A percentile compares a stretch with the other conserved stretches of the same genome.
phyloP scores from a whole-genome alignment of 768 basidiomycete genomes.

The Boletus speciosus region DNA sequence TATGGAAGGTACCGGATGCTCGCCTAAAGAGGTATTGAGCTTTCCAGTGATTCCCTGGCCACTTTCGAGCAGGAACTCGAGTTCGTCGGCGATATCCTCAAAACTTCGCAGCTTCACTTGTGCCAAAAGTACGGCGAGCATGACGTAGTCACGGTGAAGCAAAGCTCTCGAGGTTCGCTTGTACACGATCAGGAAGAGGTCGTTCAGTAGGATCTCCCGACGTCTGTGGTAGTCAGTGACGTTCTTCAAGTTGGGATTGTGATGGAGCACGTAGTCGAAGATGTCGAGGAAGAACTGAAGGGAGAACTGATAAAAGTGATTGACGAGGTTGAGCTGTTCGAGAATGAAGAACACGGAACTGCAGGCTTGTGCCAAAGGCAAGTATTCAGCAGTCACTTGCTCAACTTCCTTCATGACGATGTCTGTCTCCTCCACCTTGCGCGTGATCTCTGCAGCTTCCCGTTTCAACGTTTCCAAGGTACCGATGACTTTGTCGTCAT shows the following conservation, averaged over 20 bases:
- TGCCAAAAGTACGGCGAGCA: constrained; percentile 86
- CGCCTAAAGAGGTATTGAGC: constrained; percentile 33
- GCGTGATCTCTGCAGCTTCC: constrained; percentile 94
- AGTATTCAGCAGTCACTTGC: constrained; percentile 90
- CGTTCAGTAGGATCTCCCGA: constrained; percentile 76
- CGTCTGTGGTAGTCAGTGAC: constrained; percentile 71
- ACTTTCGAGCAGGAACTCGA: constrained; percentile 91
- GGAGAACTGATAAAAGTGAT: constrained; percentile 99
- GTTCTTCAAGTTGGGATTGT: constrained; percentile 84
- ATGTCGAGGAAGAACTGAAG: constrained; percentile 97
- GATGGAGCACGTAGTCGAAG: constrained; percentile 90
- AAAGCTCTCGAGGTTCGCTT: constrained; percentile 87
- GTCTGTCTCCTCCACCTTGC: constrained; percentile 96
- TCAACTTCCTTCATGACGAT: constrained; percentile 95
- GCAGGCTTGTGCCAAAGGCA: constrained; percentile 93
- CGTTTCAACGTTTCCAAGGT: constrained; percentile 94
- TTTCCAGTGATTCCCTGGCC: constrained; percentile 57
- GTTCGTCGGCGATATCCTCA: constrained; percentile 78
- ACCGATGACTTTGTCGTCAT: constrained; percentile 97
- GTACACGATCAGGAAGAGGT: constrained; percentile 87
- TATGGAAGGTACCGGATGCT: constrained; percentile 40
- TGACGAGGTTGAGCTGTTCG: constrained; percentile 89
- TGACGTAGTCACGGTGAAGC: constrained; percentile 84
- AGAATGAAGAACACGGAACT: constrained; percentile 96
- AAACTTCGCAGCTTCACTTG: constrained; percentile 82